phyloP scores from a whole-genome alignment of 176 grass and related monocot genomes.

The Aegilops bicornis region DNA sequence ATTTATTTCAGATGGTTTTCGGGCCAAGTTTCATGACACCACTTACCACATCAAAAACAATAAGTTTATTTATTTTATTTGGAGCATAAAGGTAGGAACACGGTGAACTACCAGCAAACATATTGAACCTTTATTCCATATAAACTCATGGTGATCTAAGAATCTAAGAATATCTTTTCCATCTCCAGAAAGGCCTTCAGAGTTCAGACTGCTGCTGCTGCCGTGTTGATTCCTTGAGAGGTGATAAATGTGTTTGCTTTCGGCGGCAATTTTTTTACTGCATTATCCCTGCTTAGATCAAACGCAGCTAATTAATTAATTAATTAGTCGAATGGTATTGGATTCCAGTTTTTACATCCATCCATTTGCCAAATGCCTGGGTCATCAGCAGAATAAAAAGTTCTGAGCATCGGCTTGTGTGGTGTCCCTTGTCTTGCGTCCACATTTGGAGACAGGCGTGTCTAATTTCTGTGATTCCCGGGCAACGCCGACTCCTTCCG shows the following conservation, averaged over 20 bases:
- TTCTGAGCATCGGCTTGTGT: constrained; percentile 30
- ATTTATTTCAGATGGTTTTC: too few species aligned
- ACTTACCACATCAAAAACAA: too few species aligned
- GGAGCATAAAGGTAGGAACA: background rate
- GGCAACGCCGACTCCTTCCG: constrained; percentile 14
- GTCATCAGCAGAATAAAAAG: constrained; percentile 10
- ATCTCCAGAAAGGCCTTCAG: background rate
- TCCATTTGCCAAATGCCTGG: constrained; percentile 30
- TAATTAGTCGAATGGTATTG: constrained; percentile 16
- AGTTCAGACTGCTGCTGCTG: background rate
- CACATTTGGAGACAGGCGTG: constrained; percentile 21
- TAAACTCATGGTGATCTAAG: background rate
- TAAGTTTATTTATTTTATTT: background rate
- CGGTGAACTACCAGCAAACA: background rate
- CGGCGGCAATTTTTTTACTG: constrained; percentile 10
- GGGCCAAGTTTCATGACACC: too few species aligned
- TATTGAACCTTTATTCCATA: background rate
- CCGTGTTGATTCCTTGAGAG: background rate
- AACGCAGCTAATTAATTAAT: constrained; percentile 22
- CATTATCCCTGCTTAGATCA: constrained; percentile 28
- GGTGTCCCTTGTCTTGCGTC: constrained; percentile 25
- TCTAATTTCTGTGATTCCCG: constrained; percentile 26
- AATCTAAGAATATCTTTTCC: background rate
- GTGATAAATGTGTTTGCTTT: constrained; percentile 9
- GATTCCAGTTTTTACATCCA: constrained; percentile 34